Evolutionary conservation across 371 early-diverging fungal species (phyloP).

Genomic region (Catenaria anguillulae): DNA sequence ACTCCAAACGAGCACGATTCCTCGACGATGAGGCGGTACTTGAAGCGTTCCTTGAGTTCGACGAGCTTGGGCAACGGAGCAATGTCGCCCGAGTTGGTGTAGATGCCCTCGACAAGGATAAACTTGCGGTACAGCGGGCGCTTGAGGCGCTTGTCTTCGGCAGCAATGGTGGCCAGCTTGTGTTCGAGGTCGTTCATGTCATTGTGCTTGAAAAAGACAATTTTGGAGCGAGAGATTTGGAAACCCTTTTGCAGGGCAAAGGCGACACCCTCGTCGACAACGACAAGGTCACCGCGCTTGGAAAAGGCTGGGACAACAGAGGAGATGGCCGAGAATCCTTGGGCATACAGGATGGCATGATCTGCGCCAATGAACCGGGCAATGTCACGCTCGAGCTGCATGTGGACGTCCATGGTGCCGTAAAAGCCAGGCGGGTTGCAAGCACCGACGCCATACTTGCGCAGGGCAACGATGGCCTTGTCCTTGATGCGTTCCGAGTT

Average conservation of each 20-base stretch:
- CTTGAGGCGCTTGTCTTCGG: constrained; percentile 50
- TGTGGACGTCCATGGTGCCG: constrained; percentile 96
- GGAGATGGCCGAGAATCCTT: constrained; percentile 86
- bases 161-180: constrained; percentile 57
- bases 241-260: constrained; percentile 86
- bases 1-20: constrained; percentile 90
- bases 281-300: constrained; percentile 91
- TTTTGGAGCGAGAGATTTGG: constrained; percentile 70
- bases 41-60: constrained; percentile 86
- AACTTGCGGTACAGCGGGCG: constrained; percentile 75
- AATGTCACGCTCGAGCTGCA: constrained; percentile 84
- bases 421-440: constrained; percentile 99
- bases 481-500: constrained; percentile 60
- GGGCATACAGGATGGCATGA: constrained; percentile 93
- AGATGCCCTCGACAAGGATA: constrained; percentile 95
- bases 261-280: constrained; percentile 79
- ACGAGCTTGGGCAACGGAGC: constrained; percentile 67
- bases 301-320: constrained; percentile 96
- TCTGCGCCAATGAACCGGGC: constrained; percentile 80
- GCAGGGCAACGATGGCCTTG: constrained; percentile 72
- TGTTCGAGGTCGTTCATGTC: constrained; percentile 90
- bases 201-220: constrained; percentile 88
- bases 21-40: constrained; percentile 94
- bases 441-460: constrained; percentile 96
- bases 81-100: constrained; percentile 83